Evolutionary conservation across 2,329 filamentous ascomycete species (phyloP).

Genomic region (Aspergillus fijiensis): DNA sequence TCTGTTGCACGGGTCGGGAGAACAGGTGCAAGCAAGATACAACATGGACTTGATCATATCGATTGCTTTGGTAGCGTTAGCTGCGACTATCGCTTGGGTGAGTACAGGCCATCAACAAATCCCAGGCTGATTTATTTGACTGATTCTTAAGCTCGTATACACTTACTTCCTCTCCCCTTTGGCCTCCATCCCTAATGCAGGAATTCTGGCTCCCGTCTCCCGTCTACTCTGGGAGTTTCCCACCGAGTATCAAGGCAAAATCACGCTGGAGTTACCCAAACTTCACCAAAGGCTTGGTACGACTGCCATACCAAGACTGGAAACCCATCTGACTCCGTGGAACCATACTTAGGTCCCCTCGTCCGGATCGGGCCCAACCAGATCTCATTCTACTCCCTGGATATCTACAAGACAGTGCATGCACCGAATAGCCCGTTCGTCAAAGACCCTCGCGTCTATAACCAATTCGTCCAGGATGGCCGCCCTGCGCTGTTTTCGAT

Average conservation of each 20-base stretch:
- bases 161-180: neutral
- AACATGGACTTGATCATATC: too few species aligned
- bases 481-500: neutral
- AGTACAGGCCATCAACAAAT: too few species aligned
- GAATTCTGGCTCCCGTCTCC: neutral
- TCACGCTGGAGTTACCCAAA: neutral
- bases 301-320: neutral
- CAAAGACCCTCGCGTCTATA: neutral
- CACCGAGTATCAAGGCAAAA: neutral
- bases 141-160: neutral
- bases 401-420: neutral
- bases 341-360: neutral
- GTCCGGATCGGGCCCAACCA: neutral
- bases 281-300: neutral
- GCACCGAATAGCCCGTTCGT: neutral
- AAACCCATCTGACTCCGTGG: neutral
- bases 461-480: neutral
- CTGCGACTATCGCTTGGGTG: neutral
- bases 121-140: neutral
- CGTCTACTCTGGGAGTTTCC: conserved; percentile 1
- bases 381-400: neutral
- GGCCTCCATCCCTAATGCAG: neutral
- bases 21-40: too few species aligned
- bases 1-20: too few species aligned
- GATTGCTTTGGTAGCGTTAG: too few species aligned